phyloP scores from a whole-genome alignment of 768 basidiomycete genomes.

The Lyophyllum shimeji region DNA sequence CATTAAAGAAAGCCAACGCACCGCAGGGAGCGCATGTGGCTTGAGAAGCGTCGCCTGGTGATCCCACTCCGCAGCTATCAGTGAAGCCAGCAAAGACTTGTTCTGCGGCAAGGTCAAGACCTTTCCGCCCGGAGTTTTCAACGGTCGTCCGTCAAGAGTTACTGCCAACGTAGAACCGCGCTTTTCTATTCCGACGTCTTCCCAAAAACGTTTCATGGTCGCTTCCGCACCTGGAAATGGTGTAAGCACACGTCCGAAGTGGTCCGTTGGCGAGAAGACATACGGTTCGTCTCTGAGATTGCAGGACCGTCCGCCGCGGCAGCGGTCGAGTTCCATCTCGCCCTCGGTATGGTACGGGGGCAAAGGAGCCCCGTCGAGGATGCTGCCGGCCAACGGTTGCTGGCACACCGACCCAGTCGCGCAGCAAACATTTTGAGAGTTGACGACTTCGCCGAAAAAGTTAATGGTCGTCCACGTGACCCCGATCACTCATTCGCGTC shows the following conservation, averaged over 20 bases:
- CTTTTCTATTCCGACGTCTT: constrained; percentile 75
- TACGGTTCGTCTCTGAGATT: constrained; percentile 67
- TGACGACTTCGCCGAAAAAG: constrained; percentile 5
- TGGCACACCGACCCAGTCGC: constrained; percentile 19
- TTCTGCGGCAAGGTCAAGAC: constrained; percentile 66
- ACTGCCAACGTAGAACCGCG: constrained; percentile 54
- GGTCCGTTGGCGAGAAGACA: constrained; percentile 15
- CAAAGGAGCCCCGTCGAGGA: constrained; percentile 7
- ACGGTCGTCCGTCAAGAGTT: constrained; percentile 77
- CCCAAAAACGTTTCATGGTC: constrained; percentile 92
- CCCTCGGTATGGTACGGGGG: not conserved
- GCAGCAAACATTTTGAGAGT: constrained; percentile 17
- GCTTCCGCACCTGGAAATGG: constrained; percentile 71
- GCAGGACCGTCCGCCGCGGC: constrained; percentile 40
- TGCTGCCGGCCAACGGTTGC: constrained; percentile 8
- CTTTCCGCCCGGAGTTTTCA: constrained; percentile 90
- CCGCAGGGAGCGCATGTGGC: constrained; percentile 90
- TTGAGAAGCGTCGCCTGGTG: constrained; percentile 84
- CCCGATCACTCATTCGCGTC: constrained; percentile 1
- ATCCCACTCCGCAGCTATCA: constrained; percentile 97
- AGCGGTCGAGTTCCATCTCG: constrained; percentile 25
- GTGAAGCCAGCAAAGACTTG: constrained; percentile 72
- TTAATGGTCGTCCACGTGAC: constrained; percentile 22
- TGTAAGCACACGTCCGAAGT: not conserved
- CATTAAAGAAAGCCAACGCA: constrained; percentile 29